Percentiles rank a stretch among this genome's conserved stretches.
Conservation (phyloP, 805 yeast genomes). For the Starmerella gropengiesseri region DNA sequence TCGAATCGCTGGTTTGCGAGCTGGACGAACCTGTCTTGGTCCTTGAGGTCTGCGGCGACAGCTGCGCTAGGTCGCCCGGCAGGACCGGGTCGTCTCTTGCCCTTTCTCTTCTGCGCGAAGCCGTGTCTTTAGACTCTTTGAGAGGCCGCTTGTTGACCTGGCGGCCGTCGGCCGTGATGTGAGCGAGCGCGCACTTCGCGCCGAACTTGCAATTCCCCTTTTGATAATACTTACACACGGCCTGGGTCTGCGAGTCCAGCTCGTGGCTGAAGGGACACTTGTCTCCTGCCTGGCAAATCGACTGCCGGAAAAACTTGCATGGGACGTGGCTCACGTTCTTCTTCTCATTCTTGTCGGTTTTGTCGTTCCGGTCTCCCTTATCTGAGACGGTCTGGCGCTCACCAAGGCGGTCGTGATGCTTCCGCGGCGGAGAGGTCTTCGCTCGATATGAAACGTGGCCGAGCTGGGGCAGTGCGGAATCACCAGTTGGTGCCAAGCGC, state of each 20-base stretch:
- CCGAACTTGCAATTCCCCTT: constrained; percentile 98
- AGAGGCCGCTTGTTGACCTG: constrained; percentile 41
- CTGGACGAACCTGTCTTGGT: constrained; percentile 9
- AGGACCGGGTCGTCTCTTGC: background rate
- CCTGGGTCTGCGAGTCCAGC: constrained; percentile 32
- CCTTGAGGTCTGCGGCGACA: background rate
- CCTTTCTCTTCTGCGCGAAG: constrained; percentile 8
- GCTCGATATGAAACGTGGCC: constrained; percentile 3
- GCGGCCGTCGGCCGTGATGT: constrained; percentile 80
- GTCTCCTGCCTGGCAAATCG: constrained; percentile 88
- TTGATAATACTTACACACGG: constrained; percentile 84
- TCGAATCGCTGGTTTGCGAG: constrained; percentile 10
- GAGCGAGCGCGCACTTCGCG: constrained; percentile 86
- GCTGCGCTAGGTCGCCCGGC: background rate
- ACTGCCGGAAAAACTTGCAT: constrained; percentile 85
- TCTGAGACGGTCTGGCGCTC: too few relatives aligned
- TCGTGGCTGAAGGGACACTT: constrained; percentile 86
- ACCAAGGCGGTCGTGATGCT: constrained; percentile 4
- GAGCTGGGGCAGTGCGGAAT: too few relatives aligned
- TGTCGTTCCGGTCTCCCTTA: too few relatives aligned
- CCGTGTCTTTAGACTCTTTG: constrained; percentile 8
- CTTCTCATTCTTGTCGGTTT: constrained; percentile 2
- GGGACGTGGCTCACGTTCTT: constrained; percentile 85
- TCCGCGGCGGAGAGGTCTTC: background rate
- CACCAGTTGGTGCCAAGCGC: too few relatives aligned